Evolutionary conservation across 495 filamentous ascomycete genomes (phyloP), one percentile per base, ranked within the genome.

Genomic region (Saxophila tyrrhenica): DNA sequence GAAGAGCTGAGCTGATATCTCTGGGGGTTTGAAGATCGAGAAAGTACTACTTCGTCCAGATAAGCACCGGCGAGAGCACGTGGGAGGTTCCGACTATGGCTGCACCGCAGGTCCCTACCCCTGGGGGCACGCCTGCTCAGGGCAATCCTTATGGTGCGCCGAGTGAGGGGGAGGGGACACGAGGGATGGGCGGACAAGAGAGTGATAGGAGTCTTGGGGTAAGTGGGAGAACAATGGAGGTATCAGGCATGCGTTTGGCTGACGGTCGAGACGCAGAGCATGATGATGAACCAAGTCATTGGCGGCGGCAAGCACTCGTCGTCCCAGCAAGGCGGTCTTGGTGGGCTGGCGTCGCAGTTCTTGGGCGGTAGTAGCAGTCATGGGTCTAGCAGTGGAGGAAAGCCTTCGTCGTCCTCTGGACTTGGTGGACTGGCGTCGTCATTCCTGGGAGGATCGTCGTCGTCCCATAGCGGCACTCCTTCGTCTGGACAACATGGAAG

Each of bases 51-150:
- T 65, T 64, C 60, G 69, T 72, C 21, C 65, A 69, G 55, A 68
- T 70, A 45, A 64, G 59, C 59, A 72, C 68, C 39, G 67, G 69
- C 38, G 60, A 62, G n/a, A 68, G 67, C 7, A 67, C 67, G 23
- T 72, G 69, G 69, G 63, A 70, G 7, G 51, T 57, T n/a, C 69
- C 69, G 15, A 68, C 68, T 13, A 58, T 25, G n/a, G 63, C 63
- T 1, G 64, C 69, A 2, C 66, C 69, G 17, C 58, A 57, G 24
- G 54, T 52, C 5, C 62, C 60, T 42, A 64, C 66, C 11, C 60
- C 64, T 25, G 52, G 51, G 13, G 50, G 52, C 48, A 72, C 69
- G 16, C 68, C 68, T 25, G 61, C 61, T 19, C 59, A 65, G 13
- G 56, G 55, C 11, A 60, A 61, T 43, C 69, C 66, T 2, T 70